Conservation (phyloP, 306 rosid genomes). For the Cucurbita argyrosperma region DNA sequence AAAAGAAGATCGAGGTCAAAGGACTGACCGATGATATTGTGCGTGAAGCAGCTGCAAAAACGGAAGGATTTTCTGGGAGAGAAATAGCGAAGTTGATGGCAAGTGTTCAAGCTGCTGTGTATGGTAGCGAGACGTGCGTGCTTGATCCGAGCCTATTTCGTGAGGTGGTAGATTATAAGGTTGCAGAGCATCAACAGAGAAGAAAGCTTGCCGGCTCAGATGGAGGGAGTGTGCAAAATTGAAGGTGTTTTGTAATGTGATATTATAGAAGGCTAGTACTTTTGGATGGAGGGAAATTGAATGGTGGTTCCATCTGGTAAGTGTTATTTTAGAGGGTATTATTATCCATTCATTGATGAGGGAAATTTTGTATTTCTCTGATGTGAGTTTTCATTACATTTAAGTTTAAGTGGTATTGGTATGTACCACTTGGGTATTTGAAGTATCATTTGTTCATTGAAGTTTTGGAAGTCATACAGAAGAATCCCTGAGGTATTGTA, state of each 20-base stretch:
- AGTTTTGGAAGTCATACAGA: not conserved
- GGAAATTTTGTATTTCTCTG: not conserved
- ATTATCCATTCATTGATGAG: not conserved
- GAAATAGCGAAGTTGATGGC: constrained; percentile 97
- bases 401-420: not conserved
- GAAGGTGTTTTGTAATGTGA: not conserved
- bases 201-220: constrained; percentile 49
- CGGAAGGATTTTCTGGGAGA: constrained; percentile 85
- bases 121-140: constrained; percentile 73
- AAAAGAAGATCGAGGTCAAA: constrained; percentile 58
- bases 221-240: constrained; percentile 15
- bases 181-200: constrained; percentile 94
- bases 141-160: constrained; percentile 68
- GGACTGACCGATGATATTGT: constrained; percentile 68
- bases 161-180: constrained; percentile 85
- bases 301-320: not conserved
- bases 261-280: not conserved
- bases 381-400: not conserved
- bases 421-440: not conserved
- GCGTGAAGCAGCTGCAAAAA: constrained; percentile 78
- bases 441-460: not conserved
- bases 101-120: constrained; percentile 83
- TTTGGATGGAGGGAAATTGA: not conserved
- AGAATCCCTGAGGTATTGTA: not conserved
- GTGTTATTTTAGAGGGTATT: not conserved